Base-by-base conservation (phyloP, 2,329 filamentous ascomycete species). In the Fusarium ramigenum region DNA sequence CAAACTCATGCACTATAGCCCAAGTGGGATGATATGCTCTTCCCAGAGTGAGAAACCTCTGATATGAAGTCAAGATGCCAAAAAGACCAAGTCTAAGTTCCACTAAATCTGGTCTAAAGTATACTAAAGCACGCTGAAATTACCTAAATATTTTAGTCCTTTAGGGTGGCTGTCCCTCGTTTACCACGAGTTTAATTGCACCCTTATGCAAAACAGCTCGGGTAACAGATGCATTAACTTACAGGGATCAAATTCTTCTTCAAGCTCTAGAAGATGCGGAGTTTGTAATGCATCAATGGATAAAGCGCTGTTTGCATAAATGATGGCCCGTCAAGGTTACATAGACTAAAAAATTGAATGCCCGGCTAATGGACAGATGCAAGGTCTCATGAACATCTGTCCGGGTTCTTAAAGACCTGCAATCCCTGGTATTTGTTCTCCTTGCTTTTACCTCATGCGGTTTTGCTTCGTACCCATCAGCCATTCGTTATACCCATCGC, bases 21-120 rank as follows among this genome's bases (percentile, higher is more conserved):
- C n/a, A 0, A 25, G 23, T 58, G 42, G 4, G n/a, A 58, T 9
- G 3, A 53, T 16, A 49, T 37, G 19, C 5, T 21, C 19, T 21
- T 12, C 37, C 5, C 37, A 5, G 5, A n/a, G 8, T n/a, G 9
- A 7, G n/a, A 10, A n/a, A 23, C 21, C 40, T 23, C 21, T 11
- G 9, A 28, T 19, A 18, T 46, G 0, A 19, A 15, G 23, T 3
- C 8, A 43, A 19, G 1, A 0, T 19, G 12, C 7, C 0, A 14
- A 46, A 25, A 19, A 19, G 4, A 9, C 0, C 8, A 28, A 28
- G 1, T 21, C 18, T 28, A 21, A 21, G 5, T 5, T 46, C 23
- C 23, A 21, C 23, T 46, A 21, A 46, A 21, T 21, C 2, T 15
- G 4, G 14, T 8, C 43, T 46, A 21, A 46, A 46, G 23, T 46